These are phyloP conservation scores for Penicillium sp. DNA, from an alignment of 2,329 filamentous ascomycete species.

Conservation along the genomic window DNA sequence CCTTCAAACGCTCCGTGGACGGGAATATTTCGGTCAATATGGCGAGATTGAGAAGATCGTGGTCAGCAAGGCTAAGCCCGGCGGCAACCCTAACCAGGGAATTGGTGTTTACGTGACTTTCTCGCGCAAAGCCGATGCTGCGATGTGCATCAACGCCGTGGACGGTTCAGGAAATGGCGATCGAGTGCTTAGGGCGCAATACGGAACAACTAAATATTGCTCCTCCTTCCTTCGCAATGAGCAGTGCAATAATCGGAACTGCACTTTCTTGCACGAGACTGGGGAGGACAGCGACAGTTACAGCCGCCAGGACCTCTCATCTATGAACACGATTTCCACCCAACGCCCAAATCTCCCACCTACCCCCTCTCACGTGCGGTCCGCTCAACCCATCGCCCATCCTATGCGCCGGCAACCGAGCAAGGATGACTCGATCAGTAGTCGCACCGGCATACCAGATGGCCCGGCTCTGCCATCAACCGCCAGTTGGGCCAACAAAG, in stretches of 20 bases:
- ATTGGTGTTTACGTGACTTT: conserved; percentile 99
- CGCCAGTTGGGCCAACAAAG: conserved; percentile 82
- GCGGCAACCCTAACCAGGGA: conserved; percentile 68
- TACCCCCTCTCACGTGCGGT: conserved; percentile 48
- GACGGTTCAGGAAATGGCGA: conserved; percentile 92
- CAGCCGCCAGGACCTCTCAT: conserved; percentile 88
- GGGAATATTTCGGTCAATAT: conserved; percentile 96
- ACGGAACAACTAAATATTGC: conserved; percentile 96
- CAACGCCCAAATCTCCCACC: conserved; percentile 65
- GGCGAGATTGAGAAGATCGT: conserved; percentile 98
- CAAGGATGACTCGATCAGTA: conserved; percentile 64
- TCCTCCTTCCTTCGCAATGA: conserved; percentile 95
- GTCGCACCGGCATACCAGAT: conserved; percentile 64
- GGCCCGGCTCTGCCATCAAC: conserved; percentile 88
- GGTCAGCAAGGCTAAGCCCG: conserved; percentile 90
- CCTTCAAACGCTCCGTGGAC: conserved; percentile 81
- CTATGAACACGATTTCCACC: conserved; percentile 84
- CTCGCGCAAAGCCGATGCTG: conserved; percentile 84
- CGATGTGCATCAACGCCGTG: conserved; percentile 83
- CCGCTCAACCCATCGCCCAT: conserved; percentile 52
- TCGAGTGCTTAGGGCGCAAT: conserved; percentile 69
- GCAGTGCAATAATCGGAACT: conserved; percentile 89
- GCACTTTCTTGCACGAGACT: conserved; percentile 96
- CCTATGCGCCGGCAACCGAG: conserved; percentile 72
- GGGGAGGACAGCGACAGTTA: conserved; percentile 99